Percentiles rank a stretch among this genome's conserved stretches.
Conservation (phyloP, 1,139 yeast genomes). For the Lodderomyces beijingensis region DNA sequence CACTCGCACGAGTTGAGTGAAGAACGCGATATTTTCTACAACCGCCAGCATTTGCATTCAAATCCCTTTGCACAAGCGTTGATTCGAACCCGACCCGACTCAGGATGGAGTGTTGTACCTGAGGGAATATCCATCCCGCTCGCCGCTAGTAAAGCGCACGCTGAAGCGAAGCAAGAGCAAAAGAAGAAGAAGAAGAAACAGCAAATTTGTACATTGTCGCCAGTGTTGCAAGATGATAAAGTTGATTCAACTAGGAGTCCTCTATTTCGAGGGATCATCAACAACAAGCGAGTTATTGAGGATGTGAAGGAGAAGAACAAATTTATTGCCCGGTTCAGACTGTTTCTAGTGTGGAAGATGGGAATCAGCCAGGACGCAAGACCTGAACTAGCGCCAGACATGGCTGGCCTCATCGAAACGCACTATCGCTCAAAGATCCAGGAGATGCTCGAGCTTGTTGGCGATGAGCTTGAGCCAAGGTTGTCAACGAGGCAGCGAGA, state of each 20-base stretch:
- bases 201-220: no score
- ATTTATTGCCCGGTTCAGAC: constrained; percentile 3
- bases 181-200: no score
- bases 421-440: constrained; percentile 13
- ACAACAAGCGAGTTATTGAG: constrained; percentile 10
- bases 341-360: constrained; percentile 6
- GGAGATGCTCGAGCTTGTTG: constrained; percentile 5
- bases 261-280: constrained; percentile 12
- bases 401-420: constrained; percentile 12
- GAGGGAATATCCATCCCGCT: no score
- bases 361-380: constrained; percentile 10
- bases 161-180: no score
- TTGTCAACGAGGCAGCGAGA: no score
- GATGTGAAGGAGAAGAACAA: constrained; percentile 4
- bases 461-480: no score
- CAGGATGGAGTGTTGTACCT: constrained; percentile 19
- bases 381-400: constrained; percentile 13
- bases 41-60: constrained; percentile 10
- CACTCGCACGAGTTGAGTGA: constrained; percentile 17
- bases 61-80: constrained; percentile 25
- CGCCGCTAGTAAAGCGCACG: no score
- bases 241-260: no score
- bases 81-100: constrained; percentile 18
- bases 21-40: constrained; percentile 14
- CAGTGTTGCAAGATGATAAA: no score